Evolutionary conservation across 805 yeast species (phyloP), one percentile per base, ranked within the genome.

Genomic region (Candida nitratophila): DNA sequence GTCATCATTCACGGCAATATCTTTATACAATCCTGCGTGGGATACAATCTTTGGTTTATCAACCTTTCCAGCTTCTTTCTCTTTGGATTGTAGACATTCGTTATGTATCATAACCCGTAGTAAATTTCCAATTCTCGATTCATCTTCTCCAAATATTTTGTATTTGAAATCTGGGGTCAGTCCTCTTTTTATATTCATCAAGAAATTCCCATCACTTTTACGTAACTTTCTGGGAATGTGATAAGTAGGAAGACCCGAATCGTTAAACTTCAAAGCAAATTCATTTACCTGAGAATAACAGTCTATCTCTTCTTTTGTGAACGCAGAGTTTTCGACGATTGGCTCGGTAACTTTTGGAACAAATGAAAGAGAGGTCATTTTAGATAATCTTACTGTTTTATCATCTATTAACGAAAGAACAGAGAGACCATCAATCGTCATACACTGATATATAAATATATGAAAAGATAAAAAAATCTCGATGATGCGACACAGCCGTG

Each of bases 241-340:
- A 22, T 24, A 26, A 4, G 31, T 26, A 20, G 20, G 9, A 7
- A 37, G 16, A 4, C 20, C 19, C 4, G 5, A 10, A 37, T 37
- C 39, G 9, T 22, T 37, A 19, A 37, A 37, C 4, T 22, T 31
- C 3, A 37, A n/a, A 14, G 22, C 15, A n/a, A 5, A 15, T 22
- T 5, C 14, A 12, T 11, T 22, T 5, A 15, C 15, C n/a, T 37
- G 39, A 7, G 31, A 15, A n/a, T 37, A 37, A 37, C 39, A 15
- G n/a, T 51, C 3, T 39, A 50, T 50, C 20, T 57, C 57, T 11
- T 50, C 44, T 21, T 47, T 49, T 21, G 52, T 22, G 31, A n/a
- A 37, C 3, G 3, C 22, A 19, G 39, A n/a, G 7, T 57, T 40
- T 53, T 35, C 5, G n/a, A n/a, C n/a, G n/a, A n/a, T n/a, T n/a